phyloP scores from a whole-genome alignment of 31 red algal species.

The Odonthalia washingtoniensis region DNA sequence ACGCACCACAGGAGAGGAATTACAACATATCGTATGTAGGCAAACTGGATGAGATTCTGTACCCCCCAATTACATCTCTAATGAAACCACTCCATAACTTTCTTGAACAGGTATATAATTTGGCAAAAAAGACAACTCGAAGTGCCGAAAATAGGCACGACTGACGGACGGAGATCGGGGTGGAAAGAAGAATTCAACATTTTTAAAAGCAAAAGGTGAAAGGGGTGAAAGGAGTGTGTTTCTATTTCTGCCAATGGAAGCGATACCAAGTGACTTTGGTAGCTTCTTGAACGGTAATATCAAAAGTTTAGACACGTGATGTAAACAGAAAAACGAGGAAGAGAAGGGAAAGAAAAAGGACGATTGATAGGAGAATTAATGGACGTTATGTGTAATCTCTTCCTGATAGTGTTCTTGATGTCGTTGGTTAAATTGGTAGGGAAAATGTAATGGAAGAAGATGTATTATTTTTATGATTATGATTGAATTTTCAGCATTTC shows the following conservation, averaged over 20 bases:
- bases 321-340: no score
- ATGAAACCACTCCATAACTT: neutral
- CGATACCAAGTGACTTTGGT: constrained; percentile 27
- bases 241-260: constrained; percentile 43
- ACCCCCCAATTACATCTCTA: neutral
- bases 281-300: no score
- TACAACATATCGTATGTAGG: neutral
- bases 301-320: no score
- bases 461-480: no score
- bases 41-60: neutral
- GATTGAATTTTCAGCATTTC: no score
- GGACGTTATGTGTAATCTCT: no score
- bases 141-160: neutral
- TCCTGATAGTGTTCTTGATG: no score
- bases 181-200: neutral
- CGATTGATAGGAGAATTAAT: no score
- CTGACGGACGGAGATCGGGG: neutral
- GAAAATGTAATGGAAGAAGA: no score
- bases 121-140: neutral
- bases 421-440: no score
- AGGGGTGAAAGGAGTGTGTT: neutral
- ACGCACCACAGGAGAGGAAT: neutral
- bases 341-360: no score
- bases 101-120: constrained; percentile 14
- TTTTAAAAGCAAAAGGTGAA: neutral